Evolutionary conservation across 768 basidiomycete species (phyloP).

Genomic region (Fomitopsis serialis): DNA sequence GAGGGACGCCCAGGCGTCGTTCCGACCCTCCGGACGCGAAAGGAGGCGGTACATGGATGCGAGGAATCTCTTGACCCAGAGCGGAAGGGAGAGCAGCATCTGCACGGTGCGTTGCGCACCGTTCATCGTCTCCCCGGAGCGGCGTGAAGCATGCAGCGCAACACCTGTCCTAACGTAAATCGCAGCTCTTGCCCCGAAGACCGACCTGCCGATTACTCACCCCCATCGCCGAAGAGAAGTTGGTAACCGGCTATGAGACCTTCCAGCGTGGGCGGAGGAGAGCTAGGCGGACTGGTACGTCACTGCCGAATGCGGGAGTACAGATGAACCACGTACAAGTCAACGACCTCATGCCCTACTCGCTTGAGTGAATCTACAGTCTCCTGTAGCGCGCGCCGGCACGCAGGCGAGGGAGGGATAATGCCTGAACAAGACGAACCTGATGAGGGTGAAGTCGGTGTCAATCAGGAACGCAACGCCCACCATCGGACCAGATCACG

Average conservation of each 20-base stretch:
- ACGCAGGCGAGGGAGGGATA: constrained; percentile 35
- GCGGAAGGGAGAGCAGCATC: constrained; percentile 17
- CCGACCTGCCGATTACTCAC: constrained; percentile 8
- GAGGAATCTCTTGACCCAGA: constrained; percentile 18
- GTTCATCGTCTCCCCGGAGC: constrained; percentile 4
- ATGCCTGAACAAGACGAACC: constrained; percentile 22
- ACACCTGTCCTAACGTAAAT: constrained; percentile 5
- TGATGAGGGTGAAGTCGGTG: not conserved
- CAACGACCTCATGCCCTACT: constrained; percentile 35
- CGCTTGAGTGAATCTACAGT: constrained; percentile 28
- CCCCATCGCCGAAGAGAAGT: constrained; percentile 24
- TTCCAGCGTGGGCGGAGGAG: constrained; percentile 23
- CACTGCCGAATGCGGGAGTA: not conserved
- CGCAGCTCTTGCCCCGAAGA: not conserved
- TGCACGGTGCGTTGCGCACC: not conserved
- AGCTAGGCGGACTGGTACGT: not conserved
- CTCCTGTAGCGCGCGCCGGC: constrained; percentile 30
- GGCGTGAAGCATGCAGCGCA: constrained; percentile 10
- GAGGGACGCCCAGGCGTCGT: constrained; percentile 23
- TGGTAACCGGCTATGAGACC: constrained; percentile 24
- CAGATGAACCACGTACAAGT: constrained; percentile 26
- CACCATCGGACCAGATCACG: constrained; percentile 38
- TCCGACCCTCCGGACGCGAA: constrained; percentile 20
- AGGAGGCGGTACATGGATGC: constrained; percentile 20
- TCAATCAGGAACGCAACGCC: constrained; percentile 3